phyloP scores from a whole-genome alignment of 441 rosid genomes.

The Metrosideros polymorpha region DNA sequence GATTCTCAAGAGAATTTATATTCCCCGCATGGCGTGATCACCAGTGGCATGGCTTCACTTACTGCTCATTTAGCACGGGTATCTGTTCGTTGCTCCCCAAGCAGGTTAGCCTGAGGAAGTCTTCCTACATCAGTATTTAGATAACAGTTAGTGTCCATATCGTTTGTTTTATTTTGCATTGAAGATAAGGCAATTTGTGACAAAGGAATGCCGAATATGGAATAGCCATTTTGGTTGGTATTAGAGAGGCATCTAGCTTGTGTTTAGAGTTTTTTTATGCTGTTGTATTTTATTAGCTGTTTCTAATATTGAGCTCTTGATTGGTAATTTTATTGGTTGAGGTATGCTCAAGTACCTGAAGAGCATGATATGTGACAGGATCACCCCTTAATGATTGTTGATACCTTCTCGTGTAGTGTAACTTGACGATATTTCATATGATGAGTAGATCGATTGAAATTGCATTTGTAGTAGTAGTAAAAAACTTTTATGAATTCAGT shows the following conservation, averaged over 20 bases:
- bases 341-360: background rate
- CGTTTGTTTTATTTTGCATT: background rate
- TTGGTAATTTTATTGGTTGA: background rate
- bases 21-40: conserved; percentile 21
- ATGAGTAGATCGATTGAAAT: background rate
- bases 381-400: background rate
- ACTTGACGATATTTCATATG: background rate
- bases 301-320: background rate
- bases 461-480: background rate
- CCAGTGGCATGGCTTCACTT: conserved; percentile 32
- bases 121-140: background rate
- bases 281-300: background rate
- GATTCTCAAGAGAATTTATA: conserved; percentile 44
- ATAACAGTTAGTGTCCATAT: background rate
- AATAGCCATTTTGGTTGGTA: background rate
- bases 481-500: background rate
- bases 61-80: conserved; percentile 30
- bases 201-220: background rate
- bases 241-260: background rate
- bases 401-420: background rate
- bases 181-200: background rate
- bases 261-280: background rate
- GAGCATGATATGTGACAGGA: background rate
- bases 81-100: conserved; percentile 41
- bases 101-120: conserved; percentile 38